Evolutionary conservation across 192 early-diverging fungal species (phyloP), one percentile per base, ranked within the genome.

Genomic region (Coemansia nantahalensis): DNA sequence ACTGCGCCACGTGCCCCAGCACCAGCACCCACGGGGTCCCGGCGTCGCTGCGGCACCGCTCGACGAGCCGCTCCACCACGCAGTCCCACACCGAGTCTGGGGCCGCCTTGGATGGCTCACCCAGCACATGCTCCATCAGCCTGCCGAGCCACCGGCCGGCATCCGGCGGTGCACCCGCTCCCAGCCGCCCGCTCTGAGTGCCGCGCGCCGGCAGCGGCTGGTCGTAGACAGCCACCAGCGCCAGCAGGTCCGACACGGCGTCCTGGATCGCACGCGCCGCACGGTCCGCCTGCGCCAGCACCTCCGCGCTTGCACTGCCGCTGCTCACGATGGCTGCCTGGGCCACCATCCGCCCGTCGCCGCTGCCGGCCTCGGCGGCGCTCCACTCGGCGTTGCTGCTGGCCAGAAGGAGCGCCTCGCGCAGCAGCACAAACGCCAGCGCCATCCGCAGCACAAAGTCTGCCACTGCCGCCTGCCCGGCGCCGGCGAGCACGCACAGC

Each of bases 351-450:
- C 11, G 34, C 26, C 23, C 19, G 15, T 45, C 14, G 34, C 18
- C 4, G 26, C 26, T 28, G 26, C 26, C 26, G 26, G 26, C 26
- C 26, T 11, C 32, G 9, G 18, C n/a, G 22, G 31, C 28, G 0
- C 2, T 22, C 41, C 10, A 39, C 30, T 13, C 42, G 12, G 26
- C 16, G 24, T 30, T 39, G 40, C 26, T 48, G 24, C 46, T 21
- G 11, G 50, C 48, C 30, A 65, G 23, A 8, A 45, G 37, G 24
- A 67, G 55, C 9, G 64, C 39, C 40, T 68, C 71, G 18, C 60
- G 56, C 13, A 75, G 52, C 52, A 68, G 37, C 26, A 68, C 65
- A 41, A 51, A 68, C 4, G 71, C 64, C 39, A 75, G 40, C n/a
- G 55, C 36, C 56, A 60, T 45, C 13, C 67, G 51, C 44, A 55